Evolutionary conservation across 352 stramenopile species (phyloP), one percentile per base, ranked within the genome.

Genomic region (Halophytophthora polymorphica): DNA sequence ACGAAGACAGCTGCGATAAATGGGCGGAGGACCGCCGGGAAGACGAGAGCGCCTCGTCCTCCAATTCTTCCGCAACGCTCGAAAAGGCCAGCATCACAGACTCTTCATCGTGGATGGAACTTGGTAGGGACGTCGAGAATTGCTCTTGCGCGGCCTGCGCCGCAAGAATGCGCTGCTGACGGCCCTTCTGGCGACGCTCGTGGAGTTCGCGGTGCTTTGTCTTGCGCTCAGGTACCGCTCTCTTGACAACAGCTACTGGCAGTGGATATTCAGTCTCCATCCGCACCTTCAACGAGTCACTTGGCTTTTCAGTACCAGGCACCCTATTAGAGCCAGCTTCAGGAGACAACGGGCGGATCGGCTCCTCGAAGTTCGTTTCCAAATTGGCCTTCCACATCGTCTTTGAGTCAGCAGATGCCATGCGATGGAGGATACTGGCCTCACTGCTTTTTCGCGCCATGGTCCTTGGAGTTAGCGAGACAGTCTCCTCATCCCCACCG

Each of bases 201-300:
- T 87, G 72, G 2, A 89, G 66, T 17, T 69, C 75, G 8, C 73
- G 76, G 51, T 89, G 69, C 42, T 86, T 89, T 5, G 55, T 56
- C 37, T 85, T 87, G n/a, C 77, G 76, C 15, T 87, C 78, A 2
- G 75, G 78, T 8, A 84, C 25, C 4, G 56, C 61, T 48, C 75
- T 50, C 39, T 59, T 60, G 5, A 64, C 33, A 14, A 3, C 48
- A 14, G 59, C 38, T 14, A 49, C 56, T 23, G 58, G 43, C 21
- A 29, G 1, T 10, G 22, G 15, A 10, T 25, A 5, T 15, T 14
- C 4, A 10, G n/a, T 17, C 21, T 38, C 25, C 3, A 44, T 28
- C 19, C 45, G 59, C 2, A 42, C 43, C 48, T 59, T 43, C 23
- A 19, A 23, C n/a, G 51, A 54, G 2, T 45, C 31, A 33, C 46